Base-by-base conservation (phyloP, 805 yeast genomes). In the Saccharomycopsis lassenensis region DNA sequence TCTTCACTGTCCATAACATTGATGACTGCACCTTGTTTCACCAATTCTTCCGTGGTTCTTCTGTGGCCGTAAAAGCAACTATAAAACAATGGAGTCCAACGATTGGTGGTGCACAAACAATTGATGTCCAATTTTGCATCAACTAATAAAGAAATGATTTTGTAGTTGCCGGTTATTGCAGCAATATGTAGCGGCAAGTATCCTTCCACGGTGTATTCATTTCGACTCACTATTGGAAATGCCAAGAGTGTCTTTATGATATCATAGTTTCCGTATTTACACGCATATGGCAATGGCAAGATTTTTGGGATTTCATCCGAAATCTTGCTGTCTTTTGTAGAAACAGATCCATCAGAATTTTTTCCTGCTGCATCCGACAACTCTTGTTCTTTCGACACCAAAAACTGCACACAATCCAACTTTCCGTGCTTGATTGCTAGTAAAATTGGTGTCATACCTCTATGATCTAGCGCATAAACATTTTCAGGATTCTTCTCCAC, bases 1-100 rank as follows among this genome's bases (percentile, higher is more conserved):
- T 85, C 81, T 42, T 83, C 82, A 42, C 80, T 91, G 57, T 91
- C 97, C 11, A 72, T 63, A 15, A 81, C 52, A 28, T 63, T 61
- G 39, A 78, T 63, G 39, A 74, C 68, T 0, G 96, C 95, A 4
- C 89, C 87, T 41, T 65, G 69, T 16, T 71, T 69, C 14, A 91
- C 69, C 39, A 91, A 63, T 33, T 74, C 81, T 43, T 66, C 66
- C 0, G 93, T 80, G 3, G 91, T 74, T 29, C 66, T 59, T 4
- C 66, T 67, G 52, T 80, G 84, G 1, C 96, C 96, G 47, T 83
- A 89, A 45, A 75, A 73, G 1, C 87, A 87, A 15, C 95, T 83
- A 55, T 91, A 89, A 50, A 86, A 84, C 2, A 91, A 67, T 0
- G 97, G 94, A 0, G 95, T 77, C 96, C 97, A 91, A 48, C 79